Evolutionary conservation across 2,329 filamentous ascomycete species (phyloP).

Genomic region (Xylaria sp.): DNA sequence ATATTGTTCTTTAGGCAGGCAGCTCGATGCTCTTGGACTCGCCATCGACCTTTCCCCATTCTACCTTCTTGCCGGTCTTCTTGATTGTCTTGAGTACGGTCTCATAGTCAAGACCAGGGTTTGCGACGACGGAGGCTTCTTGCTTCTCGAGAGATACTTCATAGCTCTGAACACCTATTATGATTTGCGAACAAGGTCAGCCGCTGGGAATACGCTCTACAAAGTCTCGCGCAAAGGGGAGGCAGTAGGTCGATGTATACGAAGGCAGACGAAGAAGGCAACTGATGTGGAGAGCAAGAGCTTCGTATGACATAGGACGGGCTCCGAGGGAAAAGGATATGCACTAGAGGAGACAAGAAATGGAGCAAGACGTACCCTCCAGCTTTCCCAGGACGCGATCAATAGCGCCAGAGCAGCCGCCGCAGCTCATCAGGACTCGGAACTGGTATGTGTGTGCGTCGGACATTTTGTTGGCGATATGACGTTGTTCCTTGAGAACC

Average conservation of each 20-base stretch:
- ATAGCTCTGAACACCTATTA: constrained; percentile 83
- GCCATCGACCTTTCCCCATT: constrained; percentile 78
- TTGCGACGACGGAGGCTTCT: constrained; percentile 80
- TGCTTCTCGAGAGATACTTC: constrained; percentile 89
- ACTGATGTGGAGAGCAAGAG: not conserved
- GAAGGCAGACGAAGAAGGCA: not conserved
- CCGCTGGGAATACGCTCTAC: not conserved
- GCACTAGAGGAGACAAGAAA: constrained; percentile 7
- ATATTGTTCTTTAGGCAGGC: constrained; percentile 46
- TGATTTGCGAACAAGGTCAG: constrained; percentile 18
- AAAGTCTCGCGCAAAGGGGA: not conserved
- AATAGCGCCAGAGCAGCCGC: constrained; percentile 94
- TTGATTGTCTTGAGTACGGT: constrained; percentile 87
- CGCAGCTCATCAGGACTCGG: constrained; percentile 92
- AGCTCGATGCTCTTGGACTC: constrained; percentile 64
- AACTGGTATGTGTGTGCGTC: constrained; percentile 95
- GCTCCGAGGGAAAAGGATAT: not conserved
- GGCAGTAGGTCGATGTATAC: constrained; percentile 13
- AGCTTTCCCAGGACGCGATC: constrained; percentile 93
- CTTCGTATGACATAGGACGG: not conserved
- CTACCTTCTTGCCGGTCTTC: constrained; percentile 96
- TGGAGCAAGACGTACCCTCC: constrained; percentile 71
- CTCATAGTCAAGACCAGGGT: constrained; percentile 76
- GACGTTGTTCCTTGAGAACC: constrained; percentile 2
- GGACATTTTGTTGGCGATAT: constrained; percentile 63